Percentiles rank a stretch among this genome's conserved stretches.
These are phyloP conservation scores for Zygosaccharomyces sapae DNA, from an alignment of 1,139 yeast genomes.

Conservation along the genomic window DNA sequence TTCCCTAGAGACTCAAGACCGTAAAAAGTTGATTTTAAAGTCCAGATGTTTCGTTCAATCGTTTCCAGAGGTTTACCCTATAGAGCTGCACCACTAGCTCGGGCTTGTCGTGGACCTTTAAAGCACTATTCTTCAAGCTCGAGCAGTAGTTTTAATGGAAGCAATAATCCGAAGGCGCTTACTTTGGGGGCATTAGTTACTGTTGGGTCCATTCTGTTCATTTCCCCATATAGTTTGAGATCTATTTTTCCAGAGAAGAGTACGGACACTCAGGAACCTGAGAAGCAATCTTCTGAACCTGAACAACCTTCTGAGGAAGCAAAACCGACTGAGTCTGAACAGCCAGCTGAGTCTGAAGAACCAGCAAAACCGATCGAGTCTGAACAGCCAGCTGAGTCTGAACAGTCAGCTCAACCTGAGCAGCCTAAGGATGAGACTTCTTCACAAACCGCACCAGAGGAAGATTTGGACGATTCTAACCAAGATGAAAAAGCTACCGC, in stretches of 20 bases:
- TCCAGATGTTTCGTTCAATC: conserved; percentile 3
- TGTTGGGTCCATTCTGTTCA: conserved; percentile 3
- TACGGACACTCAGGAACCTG: no score
- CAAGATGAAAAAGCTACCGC: conserved; percentile 41
- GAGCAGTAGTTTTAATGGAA: background rate
- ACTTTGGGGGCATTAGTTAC: conserved; percentile 3
- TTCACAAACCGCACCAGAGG: conserved; percentile 2
- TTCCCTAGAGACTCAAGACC: background rate
- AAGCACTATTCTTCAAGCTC: conserved; percentile 4
- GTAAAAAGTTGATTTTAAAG: background rate
- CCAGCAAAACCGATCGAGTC: conserved; percentile 4
- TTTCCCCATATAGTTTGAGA: conserved; percentile 1
- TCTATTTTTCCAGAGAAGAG: background rate
- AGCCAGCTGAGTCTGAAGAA: conserved; percentile 3
- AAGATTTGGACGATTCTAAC: background rate
- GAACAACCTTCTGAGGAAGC: background rate
- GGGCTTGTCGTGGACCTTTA: conserved; percentile 2
- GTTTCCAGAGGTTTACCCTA: conserved; percentile 1
- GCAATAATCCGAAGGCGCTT: background rate
- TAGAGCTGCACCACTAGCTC: background rate
- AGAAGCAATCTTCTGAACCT: background rate
- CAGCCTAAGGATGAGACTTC: background rate
- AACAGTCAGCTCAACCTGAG: background rate
- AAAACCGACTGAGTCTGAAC: background rate
- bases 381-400: conserved; percentile 6